phyloP scores from a whole-genome alignment of 1,284 basidiomycete genomes.

The Ustilago lituana region DNA sequence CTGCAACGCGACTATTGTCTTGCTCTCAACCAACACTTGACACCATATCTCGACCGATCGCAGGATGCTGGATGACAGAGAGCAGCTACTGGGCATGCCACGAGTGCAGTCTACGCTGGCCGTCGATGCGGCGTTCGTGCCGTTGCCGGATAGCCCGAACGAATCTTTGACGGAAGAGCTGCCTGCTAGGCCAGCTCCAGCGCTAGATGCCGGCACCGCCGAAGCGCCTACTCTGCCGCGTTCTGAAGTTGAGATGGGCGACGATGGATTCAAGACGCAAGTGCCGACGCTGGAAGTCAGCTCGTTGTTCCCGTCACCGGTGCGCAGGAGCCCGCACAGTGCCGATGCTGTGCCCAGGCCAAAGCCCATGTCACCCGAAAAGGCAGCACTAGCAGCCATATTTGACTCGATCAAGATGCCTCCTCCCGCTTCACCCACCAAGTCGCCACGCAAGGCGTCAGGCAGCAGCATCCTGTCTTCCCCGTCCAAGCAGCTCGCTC shows the following conservation, averaged over 20 bases:
- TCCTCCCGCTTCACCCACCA: conserved; percentile 27
- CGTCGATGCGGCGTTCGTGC: conserved; percentile 15
- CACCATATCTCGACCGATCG: background rate
- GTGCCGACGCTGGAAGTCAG: background rate
- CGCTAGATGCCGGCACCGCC: too few species aligned
- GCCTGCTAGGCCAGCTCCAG: too few species aligned
- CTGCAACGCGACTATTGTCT: too few species aligned
- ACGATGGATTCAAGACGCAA: too few species aligned
- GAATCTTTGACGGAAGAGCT: conserved; percentile 4
- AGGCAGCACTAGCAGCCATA: conserved; percentile 40
- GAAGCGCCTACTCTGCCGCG: too few species aligned
- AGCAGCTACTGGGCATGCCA: background rate
- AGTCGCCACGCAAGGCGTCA: conserved; percentile 40
- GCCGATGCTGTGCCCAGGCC: background rate
- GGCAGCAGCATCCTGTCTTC: conserved; percentile 19
- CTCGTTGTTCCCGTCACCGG: conserved; percentile 8
- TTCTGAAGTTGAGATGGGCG: too few species aligned
- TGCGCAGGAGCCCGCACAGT: too few species aligned
- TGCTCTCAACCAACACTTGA: too few species aligned
- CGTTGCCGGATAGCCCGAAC: conserved; percentile 23
- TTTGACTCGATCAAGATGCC: conserved; percentile 49
- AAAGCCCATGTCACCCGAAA: conserved; percentile 50
- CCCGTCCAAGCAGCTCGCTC: conserved; percentile 13
- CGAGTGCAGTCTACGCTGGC: background rate
- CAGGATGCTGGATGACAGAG: conserved; percentile 1